phyloP scores from a whole-genome alignment of 345 rosid genomes.

The Hypericum androsaemum region DNA sequence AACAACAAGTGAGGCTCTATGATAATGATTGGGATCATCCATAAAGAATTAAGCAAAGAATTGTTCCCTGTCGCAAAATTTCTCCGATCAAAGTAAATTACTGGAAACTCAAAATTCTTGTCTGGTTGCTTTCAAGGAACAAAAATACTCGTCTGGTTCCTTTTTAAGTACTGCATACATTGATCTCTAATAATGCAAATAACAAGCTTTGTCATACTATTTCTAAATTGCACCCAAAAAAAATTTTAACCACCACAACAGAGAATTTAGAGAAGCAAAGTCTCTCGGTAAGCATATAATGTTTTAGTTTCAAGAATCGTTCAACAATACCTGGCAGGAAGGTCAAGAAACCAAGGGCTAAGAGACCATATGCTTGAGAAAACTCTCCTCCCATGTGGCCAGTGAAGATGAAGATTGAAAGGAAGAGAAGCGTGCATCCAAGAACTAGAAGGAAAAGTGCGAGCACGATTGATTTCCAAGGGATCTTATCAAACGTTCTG shows the following conservation, averaged over 20 bases:
- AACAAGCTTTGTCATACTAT: no score
- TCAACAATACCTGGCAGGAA: conserved; percentile 65
- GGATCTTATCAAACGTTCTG: conserved; percentile 47
- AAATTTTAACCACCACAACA: not conserved
- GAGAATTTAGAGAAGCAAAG: not conserved
- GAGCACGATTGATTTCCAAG: conserved; percentile 73
- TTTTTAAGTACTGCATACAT: no score
- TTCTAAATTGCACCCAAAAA: no score
- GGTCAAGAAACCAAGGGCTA: conserved; percentile 63
- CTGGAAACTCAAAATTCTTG: no score
- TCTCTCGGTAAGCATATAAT: not conserved
- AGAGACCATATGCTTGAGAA: conserved; percentile 72
- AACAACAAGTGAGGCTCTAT: no score
- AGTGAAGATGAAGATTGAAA: conserved; percentile 55
- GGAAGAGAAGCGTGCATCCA: conserved; percentile 60
- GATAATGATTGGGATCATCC: no score
- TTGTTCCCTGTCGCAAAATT: no score
- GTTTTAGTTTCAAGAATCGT: not conserved
- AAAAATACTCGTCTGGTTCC: no score
- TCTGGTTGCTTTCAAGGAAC: no score
- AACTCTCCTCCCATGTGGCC: conserved; percentile 88
- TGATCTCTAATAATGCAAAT: no score
- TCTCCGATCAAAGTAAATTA: no score
- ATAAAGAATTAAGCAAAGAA: no score
- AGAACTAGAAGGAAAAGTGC: conserved; percentile 60